phyloP scores from a whole-genome alignment of 2,329 filamentous ascomycete species.

The Claviceps africana region DNA sequence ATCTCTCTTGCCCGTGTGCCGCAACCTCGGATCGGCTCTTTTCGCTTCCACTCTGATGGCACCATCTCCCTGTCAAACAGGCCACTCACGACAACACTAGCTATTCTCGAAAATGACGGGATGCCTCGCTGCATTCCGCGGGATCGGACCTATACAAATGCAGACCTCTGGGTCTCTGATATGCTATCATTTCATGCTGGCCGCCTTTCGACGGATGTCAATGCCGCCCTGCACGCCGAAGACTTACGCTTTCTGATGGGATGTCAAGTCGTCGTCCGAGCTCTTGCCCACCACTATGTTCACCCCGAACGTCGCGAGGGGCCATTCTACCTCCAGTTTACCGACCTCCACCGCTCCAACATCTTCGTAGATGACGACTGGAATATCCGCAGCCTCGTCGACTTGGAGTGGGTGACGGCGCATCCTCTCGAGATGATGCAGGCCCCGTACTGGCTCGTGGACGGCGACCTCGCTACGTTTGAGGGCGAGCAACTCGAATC shows the following conservation, averaged over 20 bases:
- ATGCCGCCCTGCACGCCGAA: background rate
- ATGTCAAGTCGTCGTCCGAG: background rate
- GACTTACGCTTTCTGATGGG: background rate
- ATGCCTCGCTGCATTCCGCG: background rate
- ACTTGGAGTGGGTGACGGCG: slow-evolving; percentile 17
- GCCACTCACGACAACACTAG: background rate
- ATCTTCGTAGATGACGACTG: slow-evolving; percentile 19
- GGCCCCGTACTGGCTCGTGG: background rate
- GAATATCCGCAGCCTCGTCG: slow-evolving; percentile 17
- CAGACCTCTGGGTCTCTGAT: background rate
- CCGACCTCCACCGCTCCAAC: slow-evolving; percentile 24
- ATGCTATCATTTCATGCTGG: background rate
- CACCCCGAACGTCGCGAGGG: slow-evolving; percentile 12
- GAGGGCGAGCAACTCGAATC: background rate
- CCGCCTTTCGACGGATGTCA: background rate
- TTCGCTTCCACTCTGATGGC: background rate
- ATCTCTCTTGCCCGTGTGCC: background rate
- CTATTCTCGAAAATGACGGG: background rate
- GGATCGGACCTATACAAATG: background rate
- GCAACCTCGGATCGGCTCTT: background rate
- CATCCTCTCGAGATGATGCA: slow-evolving; percentile 12
- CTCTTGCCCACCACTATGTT: slow-evolving; percentile 8
- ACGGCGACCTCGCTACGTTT: background rate
- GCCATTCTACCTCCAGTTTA: slow-evolving; percentile 19
- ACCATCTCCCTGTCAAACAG: background rate